These are phyloP conservation scores for Dryadomyces sulphureus DNA, from an alignment of 2,329 filamentous ascomycete species.

Conservation along the genomic window DNA sequence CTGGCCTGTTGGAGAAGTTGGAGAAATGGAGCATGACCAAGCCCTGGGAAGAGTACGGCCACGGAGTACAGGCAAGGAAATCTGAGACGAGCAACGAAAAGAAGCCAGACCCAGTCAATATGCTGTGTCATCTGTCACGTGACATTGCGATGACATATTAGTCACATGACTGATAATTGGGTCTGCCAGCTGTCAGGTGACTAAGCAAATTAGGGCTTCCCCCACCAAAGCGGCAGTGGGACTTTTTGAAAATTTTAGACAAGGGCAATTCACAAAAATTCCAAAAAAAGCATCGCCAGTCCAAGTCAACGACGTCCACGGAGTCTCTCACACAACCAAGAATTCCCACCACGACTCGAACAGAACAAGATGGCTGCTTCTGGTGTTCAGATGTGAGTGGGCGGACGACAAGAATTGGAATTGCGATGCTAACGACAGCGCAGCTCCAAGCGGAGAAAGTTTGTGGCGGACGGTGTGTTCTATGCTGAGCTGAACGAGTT, in stretches of 20 bases:
- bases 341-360: neutral
- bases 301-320: neutral
- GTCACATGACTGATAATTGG: neutral
- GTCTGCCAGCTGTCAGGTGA: neutral
- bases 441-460: constrained; percentile 88
- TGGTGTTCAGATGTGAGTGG: constrained; percentile 47
- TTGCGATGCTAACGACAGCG: neutral
- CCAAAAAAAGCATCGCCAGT: neutral
- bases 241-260: constrained; percentile 5
- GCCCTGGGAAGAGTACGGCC: no score
- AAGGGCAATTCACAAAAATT: constrained; percentile 1
- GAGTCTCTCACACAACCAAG: neutral
- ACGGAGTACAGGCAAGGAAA: no score
- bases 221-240: constrained; percentile 8
- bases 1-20: no score
- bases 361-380: constrained; percentile 35
- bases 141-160: no score
- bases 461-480: constrained; percentile 98
- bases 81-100: no score
- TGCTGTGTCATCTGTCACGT: no score
- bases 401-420: neutral
- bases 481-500: constrained; percentile 99
- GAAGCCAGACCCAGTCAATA: no score
- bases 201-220: constrained; percentile 13
- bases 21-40: no score